Base-by-base conservation (phyloP, 108 stramenopile species). In the Phaeodactylum tricornutum region DNA sequence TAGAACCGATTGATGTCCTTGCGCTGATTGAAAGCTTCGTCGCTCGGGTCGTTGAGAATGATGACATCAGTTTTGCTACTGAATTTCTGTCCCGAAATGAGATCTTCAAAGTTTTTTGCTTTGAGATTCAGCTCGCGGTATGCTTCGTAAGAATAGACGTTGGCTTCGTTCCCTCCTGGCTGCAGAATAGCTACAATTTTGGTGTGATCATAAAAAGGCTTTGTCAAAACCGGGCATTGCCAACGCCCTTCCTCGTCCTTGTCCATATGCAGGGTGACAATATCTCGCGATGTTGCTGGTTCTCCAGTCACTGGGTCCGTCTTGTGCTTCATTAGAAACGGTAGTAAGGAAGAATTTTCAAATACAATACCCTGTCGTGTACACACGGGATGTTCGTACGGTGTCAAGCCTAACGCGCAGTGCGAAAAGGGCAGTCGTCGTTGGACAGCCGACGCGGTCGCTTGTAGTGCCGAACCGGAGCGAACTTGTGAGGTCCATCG, bases 221-320 rank as follows among this genome's bases (percentile, higher is more conserved):
- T 99, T 55, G 77, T 85, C 30, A 96, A 71, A n/a, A 99, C 73
- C 1, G 98, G 98, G 61, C 97, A 98, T 50, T 94, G 91, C 93
- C 94, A 95, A 27, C 77, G 54, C 22, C 91, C 91, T 38, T 78
- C 74, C 9, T 73, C 80, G 43, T 96, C 93, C 43, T 72, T 69
- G 32, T 86, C 78, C 77, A 94, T 93, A 40, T 91, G 57, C 30
- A 98, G 64, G 0, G 66, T 55, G 1, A 96, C 64, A 6, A 97
- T 55, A 57, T 96, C 93, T 40, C 64, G 57, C 2, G 62, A 58
- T 3, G 62, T 50, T 52, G 84, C 50, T 0, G 74, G 55, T 15
- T 51, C 40, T 0, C 92, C 92, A 29, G 89, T 85, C 15, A 93
- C 82, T 6, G 97, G 97, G 58, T 93, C 84, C 22, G 42, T 54